A percentile compares a stretch with the other conserved stretches of the same genome.
Evolutionary conservation across 73 alveolate genomes (phyloP).

Genomic region (Urostyla sp.): DNA sequence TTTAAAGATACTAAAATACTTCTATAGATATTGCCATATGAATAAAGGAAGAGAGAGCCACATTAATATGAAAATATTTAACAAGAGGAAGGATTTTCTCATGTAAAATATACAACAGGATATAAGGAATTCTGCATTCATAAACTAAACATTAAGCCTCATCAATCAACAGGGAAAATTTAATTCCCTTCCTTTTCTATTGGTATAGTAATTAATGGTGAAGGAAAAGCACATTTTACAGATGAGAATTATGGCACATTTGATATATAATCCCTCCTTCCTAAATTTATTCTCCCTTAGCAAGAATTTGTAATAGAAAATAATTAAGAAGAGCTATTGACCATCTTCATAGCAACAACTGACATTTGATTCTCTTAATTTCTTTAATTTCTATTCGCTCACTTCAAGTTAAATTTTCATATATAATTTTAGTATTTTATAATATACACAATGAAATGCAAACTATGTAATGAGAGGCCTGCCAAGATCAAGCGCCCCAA

Average conservation of each 20-base stretch:
- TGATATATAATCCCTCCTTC: no score
- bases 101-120: slow-evolving; percentile 29
- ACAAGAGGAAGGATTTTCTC: background rate
- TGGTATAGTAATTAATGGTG: slow-evolving; percentile 23
- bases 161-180: background rate
- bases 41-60: background rate
- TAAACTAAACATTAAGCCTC: background rate
- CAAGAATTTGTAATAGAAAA: no score
- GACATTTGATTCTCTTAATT: no score
- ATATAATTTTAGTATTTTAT: background rate
- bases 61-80: background rate
- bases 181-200: slow-evolving; percentile 1
- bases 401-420: no score
- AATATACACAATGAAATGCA: slow-evolving; percentile 75
- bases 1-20: slow-evolving; percentile 86
- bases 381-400: no score
- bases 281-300: no score
- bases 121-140: slow-evolving; percentile 56
- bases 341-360: no score
- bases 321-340: no score
- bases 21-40: slow-evolving; percentile 60
- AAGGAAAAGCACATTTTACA: background rate
- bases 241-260: no score
- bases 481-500: slow-evolving; percentile 91
- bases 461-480: slow-evolving; percentile 68